phyloP scores from a whole-genome alignment of 192 early-diverging fungal species.

The Coemansia sp. region DNA sequence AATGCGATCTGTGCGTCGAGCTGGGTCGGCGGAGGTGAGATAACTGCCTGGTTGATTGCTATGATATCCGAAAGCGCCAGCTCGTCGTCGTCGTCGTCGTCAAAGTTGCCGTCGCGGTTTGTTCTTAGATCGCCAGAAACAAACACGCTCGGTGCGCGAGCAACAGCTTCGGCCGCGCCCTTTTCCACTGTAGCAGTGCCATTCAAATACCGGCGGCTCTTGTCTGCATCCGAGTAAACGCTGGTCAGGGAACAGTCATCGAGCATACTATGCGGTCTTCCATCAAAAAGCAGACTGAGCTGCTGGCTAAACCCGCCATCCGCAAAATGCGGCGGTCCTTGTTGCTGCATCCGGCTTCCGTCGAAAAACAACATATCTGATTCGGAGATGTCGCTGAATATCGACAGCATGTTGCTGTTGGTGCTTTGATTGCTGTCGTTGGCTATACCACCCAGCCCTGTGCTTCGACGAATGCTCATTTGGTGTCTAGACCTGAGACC shows the following conservation, averaged over 20 bases:
- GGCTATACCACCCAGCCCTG: background rate
- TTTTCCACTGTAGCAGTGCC: background rate
- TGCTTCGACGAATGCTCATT: background rate
- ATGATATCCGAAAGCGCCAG: slow-evolving; percentile 29
- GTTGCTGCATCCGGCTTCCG: slow-evolving; percentile 7
- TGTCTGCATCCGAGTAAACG: background rate
- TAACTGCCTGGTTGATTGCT: slow-evolving; percentile 13
- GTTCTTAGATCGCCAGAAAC: background rate
- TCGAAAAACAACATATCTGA: slow-evolving; percentile 16
- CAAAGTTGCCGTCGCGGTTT: background rate
- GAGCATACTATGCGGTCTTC: slow-evolving; percentile 4
- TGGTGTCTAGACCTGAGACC: slow-evolving; percentile 2
- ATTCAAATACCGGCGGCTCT: background rate
- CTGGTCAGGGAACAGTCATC: background rate
- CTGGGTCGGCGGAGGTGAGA: slow-evolving; percentile 13
- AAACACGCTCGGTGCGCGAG: background rate
- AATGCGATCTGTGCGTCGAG: background rate
- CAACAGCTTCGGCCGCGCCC: background rate
- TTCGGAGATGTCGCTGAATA: slow-evolving; percentile 31
- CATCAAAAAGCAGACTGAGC: slow-evolving; percentile 33
- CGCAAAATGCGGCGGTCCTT: background rate
- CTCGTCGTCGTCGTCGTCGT: slow-evolving; percentile 6
- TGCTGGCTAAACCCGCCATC: slow-evolving; percentile 9
- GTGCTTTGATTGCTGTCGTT: background rate
- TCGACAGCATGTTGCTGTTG: slow-evolving; percentile 18